Evolutionary conservation across 2,329 filamentous ascomycete genomes (phyloP), one percentile per base, ranked within the genome.

Genomic region (Cyphellophora attinorum): DNA sequence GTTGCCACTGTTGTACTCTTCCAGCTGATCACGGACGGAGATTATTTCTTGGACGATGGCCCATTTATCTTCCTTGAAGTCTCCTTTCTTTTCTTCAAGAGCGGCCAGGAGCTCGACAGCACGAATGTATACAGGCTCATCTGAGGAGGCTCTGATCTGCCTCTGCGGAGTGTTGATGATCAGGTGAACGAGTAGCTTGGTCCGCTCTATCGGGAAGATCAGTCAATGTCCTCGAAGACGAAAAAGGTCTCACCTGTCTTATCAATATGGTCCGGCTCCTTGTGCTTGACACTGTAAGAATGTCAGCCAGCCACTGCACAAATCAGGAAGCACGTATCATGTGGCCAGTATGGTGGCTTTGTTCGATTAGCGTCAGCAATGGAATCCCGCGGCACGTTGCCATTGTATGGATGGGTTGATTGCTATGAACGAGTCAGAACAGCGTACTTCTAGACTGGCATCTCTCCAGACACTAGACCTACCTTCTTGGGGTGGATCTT

Each of bases 361-460:
- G 62, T 67, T 40, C 55, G 55, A 36, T 64, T 58, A 4, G 60
- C 56, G 38, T 67, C 60, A 1, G 55, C 54, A 4, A 52, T 55
- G 19, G 59, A 51, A 23, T 56, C 58, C 1, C 56, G 54, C 2
- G 56, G 51, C 16, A 56, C 55, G n/a, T 60, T 57, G 8, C 64
- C 64, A 44, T 67, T 68, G 45, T 68, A 68, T 3, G 64, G 65
- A 43, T 63, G 59, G 31, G 58, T 61, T 3, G 61, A 60, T 47
- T 67, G 64, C 48, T 46, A 28, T n/a, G 10, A 17, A 16, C 8
- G 18, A 4, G 27, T 29, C 27, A 29, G n/a, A 10, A 29, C 11
- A 6, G 27, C 12, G 6, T 15, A 14, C 19, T 13, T 10, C 6
- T 31, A n/a, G n/a, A 31, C 8, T n/a, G n/a, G n/a, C 21, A 25